These are phyloP conservation scores for Akebia trifoliata DNA, from an alignment of 164 flowering plant species.

Conservation along the genomic window DNA sequence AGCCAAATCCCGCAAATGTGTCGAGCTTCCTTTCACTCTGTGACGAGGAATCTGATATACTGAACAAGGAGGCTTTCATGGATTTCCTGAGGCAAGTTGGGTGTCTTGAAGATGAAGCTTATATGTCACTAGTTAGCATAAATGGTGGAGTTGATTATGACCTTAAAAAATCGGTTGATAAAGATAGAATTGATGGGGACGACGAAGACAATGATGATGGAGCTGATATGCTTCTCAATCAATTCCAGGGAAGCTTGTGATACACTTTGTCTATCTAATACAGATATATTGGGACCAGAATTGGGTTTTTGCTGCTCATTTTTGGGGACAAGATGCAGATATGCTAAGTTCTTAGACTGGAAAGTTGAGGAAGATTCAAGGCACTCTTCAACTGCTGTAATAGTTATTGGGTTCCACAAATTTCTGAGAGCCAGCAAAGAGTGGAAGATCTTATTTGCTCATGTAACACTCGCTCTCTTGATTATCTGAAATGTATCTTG, in stretches of 20 bases:
- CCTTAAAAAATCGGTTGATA: conserved; percentile 2
- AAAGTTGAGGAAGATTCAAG: neutral
- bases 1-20: conserved; percentile 46
- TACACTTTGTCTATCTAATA: neutral
- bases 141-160: conserved; percentile 10
- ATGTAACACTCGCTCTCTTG: conserved; percentile 2
- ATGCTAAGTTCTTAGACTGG: neutral
- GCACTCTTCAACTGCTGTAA: neutral
- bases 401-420: neutral
- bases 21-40: conserved; percentile 21
- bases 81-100: conserved; percentile 20
- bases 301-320: too few species aligned
- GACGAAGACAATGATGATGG: conserved; percentile 7
- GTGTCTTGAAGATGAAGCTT: conserved; percentile 15
- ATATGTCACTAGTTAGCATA: conserved; percentile 13
- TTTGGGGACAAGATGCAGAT: neutral
- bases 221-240: conserved; percentile 19
- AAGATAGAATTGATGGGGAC: conserved; percentile 6
- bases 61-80: conserved; percentile 13
- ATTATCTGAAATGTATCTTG: neutral
- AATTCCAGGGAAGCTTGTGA: conserved; percentile 11
- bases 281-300: too few species aligned
- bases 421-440: neutral
- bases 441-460: conserved; percentile 11
- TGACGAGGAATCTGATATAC: conserved; percentile 17